These are phyloP conservation scores for Fagopyrum esculentum DNA, from an alignment of 148 eudicot genomes.

Conservation along the genomic window DNA sequence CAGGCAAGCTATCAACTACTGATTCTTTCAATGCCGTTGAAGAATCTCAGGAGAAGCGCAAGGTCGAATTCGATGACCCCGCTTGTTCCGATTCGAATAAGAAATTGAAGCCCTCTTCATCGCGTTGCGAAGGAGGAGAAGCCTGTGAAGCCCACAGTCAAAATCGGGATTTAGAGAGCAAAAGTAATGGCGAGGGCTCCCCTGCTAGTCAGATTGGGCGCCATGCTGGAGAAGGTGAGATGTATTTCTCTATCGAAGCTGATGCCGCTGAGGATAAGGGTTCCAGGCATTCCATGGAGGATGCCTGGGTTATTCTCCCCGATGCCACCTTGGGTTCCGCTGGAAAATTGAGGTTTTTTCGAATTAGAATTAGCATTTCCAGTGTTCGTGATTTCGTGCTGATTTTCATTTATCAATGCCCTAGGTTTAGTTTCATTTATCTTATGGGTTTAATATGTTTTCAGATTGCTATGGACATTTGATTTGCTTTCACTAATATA, in stretches of 20 bases:
- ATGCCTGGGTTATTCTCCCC: constrained; percentile 57
- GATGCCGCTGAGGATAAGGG: constrained; percentile 71
- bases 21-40: constrained; percentile 14
- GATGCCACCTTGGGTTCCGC: constrained; percentile 32
- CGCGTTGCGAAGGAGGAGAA: constrained; percentile 4
- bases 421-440: no score
- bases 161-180: constrained; percentile 6
- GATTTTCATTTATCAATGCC: no score
- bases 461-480: no score
- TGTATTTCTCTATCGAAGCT: constrained; percentile 43
- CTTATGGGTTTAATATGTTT: no score
- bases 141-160: constrained; percentile 3
- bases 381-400: no score
- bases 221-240: constrained; percentile 1
- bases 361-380: not conserved
- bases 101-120: constrained; percentile 18
- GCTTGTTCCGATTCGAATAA: constrained; percentile 20
- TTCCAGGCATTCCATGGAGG: constrained; percentile 65
- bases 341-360: constrained; percentile 42
- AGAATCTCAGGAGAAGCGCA: constrained; percentile 22
- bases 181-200: not conserved
- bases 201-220: not conserved
- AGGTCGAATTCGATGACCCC: constrained; percentile 12
- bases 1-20: not conserved
- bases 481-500: no score